Conservation (phyloP, 2,329 filamentous ascomycete species). For the Coniochaeta prunicola region DNA sequence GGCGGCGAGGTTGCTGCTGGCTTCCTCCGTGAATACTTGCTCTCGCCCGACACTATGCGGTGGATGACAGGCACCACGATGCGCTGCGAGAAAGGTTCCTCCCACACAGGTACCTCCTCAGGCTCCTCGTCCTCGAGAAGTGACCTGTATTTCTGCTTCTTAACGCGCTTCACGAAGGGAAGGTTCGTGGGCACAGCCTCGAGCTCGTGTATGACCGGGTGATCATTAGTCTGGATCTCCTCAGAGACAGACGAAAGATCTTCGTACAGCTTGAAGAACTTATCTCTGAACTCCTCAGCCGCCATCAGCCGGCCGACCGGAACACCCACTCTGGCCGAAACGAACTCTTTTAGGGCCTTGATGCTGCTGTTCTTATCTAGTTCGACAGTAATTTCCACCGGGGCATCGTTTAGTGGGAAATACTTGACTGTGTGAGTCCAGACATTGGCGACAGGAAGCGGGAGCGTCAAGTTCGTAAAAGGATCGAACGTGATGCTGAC, state of each 20-base stretch:
- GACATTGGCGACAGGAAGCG: slow-evolving; percentile 77
- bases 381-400: slow-evolving; percentile 70
- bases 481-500: slow-evolving; percentile 98
- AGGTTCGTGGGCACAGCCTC: slow-evolving; percentile 74
- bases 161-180: slow-evolving; percentile 40
- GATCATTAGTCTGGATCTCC: slow-evolving; percentile 59
- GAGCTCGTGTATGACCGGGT: slow-evolving; percentile 68
- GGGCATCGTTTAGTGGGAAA: slow-evolving; percentile 65
- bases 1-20: slow-evolving; percentile 32
- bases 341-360: slow-evolving; percentile 59
- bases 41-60: slow-evolving; percentile 32
- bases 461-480: slow-evolving; percentile 89
- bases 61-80: slow-evolving; percentile 69
- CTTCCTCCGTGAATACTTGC: slow-evolving; percentile 8
- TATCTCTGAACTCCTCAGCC: slow-evolving; percentile 73
- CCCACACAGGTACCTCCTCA: slow-evolving; percentile 42
- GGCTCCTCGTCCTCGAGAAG: slow-evolving; percentile 42
- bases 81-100: slow-evolving; percentile 55
- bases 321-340: slow-evolving; percentile 62
- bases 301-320: slow-evolving; percentile 63
- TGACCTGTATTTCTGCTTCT: slow-evolving; percentile 39
- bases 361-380: slow-evolving; percentile 69
- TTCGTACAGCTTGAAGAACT: slow-evolving; percentile 81
- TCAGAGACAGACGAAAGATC: slow-evolving; percentile 63
- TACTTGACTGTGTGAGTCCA: slow-evolving; percentile 72